These are phyloP conservation scores for Francoa sonchifolia DNA, from an alignment of 441 rosid genomes.

Conservation along the genomic window DNA sequence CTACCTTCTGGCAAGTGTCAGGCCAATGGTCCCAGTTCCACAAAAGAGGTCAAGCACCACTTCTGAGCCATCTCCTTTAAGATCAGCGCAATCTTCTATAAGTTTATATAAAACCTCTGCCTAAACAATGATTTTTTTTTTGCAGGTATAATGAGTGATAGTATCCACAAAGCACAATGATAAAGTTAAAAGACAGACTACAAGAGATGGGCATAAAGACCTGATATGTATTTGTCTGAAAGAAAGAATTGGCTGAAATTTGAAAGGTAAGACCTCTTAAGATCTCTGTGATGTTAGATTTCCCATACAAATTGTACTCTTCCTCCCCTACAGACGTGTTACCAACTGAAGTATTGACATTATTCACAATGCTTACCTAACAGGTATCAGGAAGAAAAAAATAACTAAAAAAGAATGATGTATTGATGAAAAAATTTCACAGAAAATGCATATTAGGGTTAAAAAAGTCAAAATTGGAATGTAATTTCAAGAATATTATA, in stretches of 20 bases:
- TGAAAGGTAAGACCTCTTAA: slow-evolving; percentile 78
- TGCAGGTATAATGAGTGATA: slow-evolving; percentile 6
- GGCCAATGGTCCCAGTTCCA: slow-evolving; percentile 91
- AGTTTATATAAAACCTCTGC: slow-evolving; percentile 84
- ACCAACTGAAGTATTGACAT: slow-evolving; percentile 79
- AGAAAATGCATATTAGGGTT: not conserved
- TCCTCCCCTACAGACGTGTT: slow-evolving; percentile 83
- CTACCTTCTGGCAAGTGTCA: slow-evolving; percentile 74
- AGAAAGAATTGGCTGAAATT: slow-evolving; percentile 93
- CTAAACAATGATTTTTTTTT: slow-evolving; percentile 24
- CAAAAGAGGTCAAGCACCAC: slow-evolving; percentile 86
- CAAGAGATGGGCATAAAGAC: slow-evolving; percentile 13
- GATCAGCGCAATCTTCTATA: slow-evolving; percentile 68
- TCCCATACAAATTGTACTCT: slow-evolving; percentile 69
- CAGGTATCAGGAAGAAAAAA: slow-evolving; percentile 9
- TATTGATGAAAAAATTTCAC: not conserved
- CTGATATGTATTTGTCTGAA: slow-evolving; percentile 87
- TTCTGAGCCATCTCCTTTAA: slow-evolving; percentile 81
- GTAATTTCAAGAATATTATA: slow-evolving; percentile 9
- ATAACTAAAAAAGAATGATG: not conserved
- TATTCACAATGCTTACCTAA: slow-evolving; percentile 77
- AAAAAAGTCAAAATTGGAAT: not conserved
- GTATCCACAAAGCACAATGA: slow-evolving; percentile 2
- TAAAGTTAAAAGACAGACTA: slow-evolving; percentile 2
- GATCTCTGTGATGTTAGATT: slow-evolving; percentile 54